Percentiles rank a stretch among this genome's conserved stretches.
Conservation (phyloP, 2,329 filamentous ascomycete species). For the Lomentospora prolificans region DNA sequence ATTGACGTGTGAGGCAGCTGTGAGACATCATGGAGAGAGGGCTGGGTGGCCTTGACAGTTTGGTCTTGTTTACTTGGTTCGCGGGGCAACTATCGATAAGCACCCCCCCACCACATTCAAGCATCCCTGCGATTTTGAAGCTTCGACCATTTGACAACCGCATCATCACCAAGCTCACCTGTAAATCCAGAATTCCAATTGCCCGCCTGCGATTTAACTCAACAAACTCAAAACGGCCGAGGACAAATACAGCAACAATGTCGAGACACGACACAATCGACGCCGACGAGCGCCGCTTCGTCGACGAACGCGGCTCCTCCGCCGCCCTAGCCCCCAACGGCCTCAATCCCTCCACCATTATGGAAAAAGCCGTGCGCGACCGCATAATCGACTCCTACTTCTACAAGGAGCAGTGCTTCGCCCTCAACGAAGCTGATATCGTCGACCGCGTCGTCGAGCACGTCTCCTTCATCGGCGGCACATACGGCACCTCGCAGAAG, state of each 20-base stretch:
- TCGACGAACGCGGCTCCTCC: conserved; percentile 81
- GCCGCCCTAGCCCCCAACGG: conserved; percentile 71
- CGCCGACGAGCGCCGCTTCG: conserved; percentile 71
- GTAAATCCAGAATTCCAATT: background rate
- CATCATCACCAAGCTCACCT: background rate
- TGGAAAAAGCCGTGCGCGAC: conserved; percentile 92
- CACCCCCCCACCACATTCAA: conserved; percentile 10
- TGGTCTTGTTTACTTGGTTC: conserved; percentile 20
- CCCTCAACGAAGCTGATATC: conserved; percentile 72
- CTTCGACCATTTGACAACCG: background rate
- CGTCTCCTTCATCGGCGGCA: conserved; percentile 77
- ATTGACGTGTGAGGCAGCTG: background rate
- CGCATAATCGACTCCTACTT: conserved; percentile 94
- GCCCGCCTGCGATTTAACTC: background rate
- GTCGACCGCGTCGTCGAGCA: conserved; percentile 82
- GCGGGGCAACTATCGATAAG: conserved; percentile 36
- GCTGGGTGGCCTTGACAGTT: background rate
- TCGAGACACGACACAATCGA: conserved; percentile 46
- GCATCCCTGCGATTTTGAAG: background rate
- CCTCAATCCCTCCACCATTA: conserved; percentile 87
- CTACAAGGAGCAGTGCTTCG: conserved; percentile 98
- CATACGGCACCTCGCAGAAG: conserved; percentile 72
- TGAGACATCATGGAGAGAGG: background rate
- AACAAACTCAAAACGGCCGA: background rate
- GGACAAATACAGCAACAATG: conserved; percentile 16